phyloP scores from a whole-genome alignment of 2,329 filamentous ascomycete genomes.

The Venturia nashicola region DNA sequence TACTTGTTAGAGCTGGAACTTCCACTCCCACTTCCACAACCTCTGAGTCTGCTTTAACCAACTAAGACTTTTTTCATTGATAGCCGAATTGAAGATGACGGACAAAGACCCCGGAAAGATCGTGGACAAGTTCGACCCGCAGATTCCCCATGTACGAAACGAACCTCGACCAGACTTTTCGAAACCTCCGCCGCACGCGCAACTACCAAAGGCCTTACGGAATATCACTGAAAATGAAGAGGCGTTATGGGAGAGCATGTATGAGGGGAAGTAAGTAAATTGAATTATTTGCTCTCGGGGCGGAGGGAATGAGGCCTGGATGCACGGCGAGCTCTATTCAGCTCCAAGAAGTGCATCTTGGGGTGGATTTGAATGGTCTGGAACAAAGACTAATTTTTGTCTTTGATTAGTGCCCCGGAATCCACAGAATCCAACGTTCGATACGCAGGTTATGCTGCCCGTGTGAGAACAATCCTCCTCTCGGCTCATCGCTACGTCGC shows the following conservation, averaged over 20 bases:
- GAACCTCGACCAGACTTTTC: conserved; percentile 35
- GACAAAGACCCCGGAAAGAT: background rate
- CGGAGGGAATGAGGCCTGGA: background rate
- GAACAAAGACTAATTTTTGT: background rate
- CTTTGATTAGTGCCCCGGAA: conserved; percentile 48
- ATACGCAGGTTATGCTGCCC: conserved; percentile 84
- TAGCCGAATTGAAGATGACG: background rate
- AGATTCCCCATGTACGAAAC: conserved; percentile 28
- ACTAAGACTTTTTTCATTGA: background rate
- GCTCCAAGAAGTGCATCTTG: background rate
- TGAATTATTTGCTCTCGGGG: background rate
- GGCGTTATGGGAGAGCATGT: conserved; percentile 63
- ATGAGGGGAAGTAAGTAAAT: conserved; percentile 61
- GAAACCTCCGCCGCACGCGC: conserved; percentile 34
- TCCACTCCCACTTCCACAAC: background rate
- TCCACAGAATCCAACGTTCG: conserved; percentile 76
- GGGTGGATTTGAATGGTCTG: background rate
- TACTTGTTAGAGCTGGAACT: background rate
- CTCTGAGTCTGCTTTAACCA: too few relatives aligned
- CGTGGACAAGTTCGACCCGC: conserved; percentile 2
- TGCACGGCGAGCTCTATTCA: background rate
- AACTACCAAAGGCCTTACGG: conserved; percentile 43
- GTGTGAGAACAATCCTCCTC: conserved; percentile 74
- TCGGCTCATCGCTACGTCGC: conserved; percentile 92
- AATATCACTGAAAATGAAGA: conserved; percentile 50